phyloP scores from a whole-genome alignment of 768 basidiomycete species.

The Lentinula sp. region DNA sequence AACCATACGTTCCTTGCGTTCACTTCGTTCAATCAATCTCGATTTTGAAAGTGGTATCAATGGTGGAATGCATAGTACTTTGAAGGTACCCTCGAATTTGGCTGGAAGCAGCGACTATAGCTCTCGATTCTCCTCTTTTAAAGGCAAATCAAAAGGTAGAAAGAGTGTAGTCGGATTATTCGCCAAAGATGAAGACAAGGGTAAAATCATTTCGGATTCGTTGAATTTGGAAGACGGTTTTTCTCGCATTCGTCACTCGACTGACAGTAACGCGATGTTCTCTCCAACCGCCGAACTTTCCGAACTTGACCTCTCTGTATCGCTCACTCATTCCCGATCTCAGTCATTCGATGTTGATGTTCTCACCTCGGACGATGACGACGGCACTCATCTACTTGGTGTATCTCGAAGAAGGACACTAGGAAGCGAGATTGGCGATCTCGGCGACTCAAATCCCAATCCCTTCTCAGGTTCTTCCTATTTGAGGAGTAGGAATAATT shows the following conservation, averaged over 20 bases:
- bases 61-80: neutral
- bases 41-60: neutral
- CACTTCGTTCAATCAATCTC: neutral
- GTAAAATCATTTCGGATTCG: neutral
- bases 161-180: constrained; percentile 64
- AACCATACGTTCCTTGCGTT: constrained; percentile 29
- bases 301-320: neutral
- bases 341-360: neutral
- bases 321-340: neutral
- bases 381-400: neutral
- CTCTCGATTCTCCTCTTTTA: neutral
- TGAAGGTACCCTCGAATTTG: neutral
- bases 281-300: neutral
- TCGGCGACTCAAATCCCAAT: neutral
- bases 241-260: neutral
- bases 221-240: neutral
- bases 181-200: constrained; percentile 23
- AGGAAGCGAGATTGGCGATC: neutral
- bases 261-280: neutral
- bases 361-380: neutral
- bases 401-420: neutral
- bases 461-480: neutral
- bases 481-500: neutral
- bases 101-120: neutral
- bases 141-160: neutral